Conservation (phyloP, 116 monocot species). For the Cymodocea nodosa region DNA sequence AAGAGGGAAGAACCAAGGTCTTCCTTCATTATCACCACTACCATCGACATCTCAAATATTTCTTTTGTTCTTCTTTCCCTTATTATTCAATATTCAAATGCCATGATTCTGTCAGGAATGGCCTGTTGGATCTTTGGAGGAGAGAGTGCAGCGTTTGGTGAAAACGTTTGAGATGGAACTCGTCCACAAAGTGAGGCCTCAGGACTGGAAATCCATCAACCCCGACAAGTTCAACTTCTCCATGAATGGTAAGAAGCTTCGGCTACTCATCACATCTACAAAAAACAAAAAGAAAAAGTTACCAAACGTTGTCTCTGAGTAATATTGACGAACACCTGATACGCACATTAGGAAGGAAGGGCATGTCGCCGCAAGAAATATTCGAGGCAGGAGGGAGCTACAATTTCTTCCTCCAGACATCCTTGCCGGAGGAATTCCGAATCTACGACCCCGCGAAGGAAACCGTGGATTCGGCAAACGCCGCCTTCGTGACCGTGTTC, state of each 20-base stretch:
- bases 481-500: slow-evolving; percentile 17
- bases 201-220: slow-evolving; percentile 31
- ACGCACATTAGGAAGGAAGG: neutral
- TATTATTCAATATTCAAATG: too few relatives aligned
- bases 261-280: too few relatives aligned
- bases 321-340: too few relatives aligned
- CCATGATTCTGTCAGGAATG: slow-evolving; percentile 20
- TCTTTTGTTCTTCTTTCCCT: too few relatives aligned
- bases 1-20: slow-evolving; percentile 49
- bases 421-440: slow-evolving; percentile 18
- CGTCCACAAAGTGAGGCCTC: slow-evolving; percentile 25
- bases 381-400: slow-evolving; percentile 19
- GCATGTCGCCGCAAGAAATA: slow-evolving; percentile 9
- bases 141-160: slow-evolving; percentile 33
- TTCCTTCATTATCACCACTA: neutral
- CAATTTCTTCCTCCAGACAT: slow-evolving; percentile 34
- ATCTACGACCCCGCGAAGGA: slow-evolving; percentile 20
- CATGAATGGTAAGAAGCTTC: slow-evolving; percentile 22
- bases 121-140: slow-evolving; percentile 41
- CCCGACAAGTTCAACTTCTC: slow-evolving; percentile 14
- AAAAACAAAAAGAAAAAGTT: too few relatives aligned
- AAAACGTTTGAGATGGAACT: slow-evolving; percentile 56
- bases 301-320: too few relatives aligned
- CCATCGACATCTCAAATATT: neutral
- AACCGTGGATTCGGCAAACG: slow-evolving; percentile 15